Percentiles rank a stretch among this genome's conserved stretches.
These are phyloP conservation scores for Houttuynia cordata DNA, from an alignment of 164 flowering plant genomes.

Conservation along the genomic window DNA sequence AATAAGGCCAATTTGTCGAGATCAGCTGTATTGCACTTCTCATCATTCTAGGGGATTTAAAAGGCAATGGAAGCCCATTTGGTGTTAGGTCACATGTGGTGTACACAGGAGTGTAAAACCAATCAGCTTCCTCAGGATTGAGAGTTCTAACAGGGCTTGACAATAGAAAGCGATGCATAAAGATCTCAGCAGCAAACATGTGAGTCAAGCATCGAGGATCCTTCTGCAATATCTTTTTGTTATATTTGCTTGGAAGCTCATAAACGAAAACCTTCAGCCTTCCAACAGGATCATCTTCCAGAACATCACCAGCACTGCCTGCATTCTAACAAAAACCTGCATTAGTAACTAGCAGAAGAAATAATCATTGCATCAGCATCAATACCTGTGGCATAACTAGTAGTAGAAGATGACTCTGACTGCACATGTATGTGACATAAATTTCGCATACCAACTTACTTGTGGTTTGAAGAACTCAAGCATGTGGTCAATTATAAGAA, in stretches of 20 bases:
- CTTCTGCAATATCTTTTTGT: slow-evolving; percentile 79
- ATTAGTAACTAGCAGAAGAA: not conserved
- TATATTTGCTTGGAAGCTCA: slow-evolving; percentile 96
- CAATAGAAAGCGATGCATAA: slow-evolving; percentile 85
- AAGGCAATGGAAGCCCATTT: slow-evolving; percentile 88
- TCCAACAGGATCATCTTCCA: slow-evolving; percentile 96
- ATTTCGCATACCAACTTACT: too few relatives aligned
- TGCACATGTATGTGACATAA: too few relatives aligned
- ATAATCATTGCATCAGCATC: not conserved
- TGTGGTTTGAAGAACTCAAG: too few relatives aligned
- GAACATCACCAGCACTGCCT: slow-evolving; percentile 99
- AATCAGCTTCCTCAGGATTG: slow-evolving; percentile 94
- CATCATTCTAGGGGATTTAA: slow-evolving; percentile 97
- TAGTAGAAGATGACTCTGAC: too few relatives aligned
- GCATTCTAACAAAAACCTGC: not conserved
- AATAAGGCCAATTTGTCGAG: slow-evolving; percentile 90
- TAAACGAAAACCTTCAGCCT: slow-evolving; percentile 92
- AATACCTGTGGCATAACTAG: not conserved
- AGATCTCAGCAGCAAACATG: slow-evolving; percentile 98
- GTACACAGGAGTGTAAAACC: slow-evolving; percentile 95
- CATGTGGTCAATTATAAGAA: too few relatives aligned
- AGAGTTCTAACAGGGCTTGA: slow-evolving; percentile 87
- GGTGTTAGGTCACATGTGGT: slow-evolving; percentile 90
- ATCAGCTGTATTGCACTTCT: slow-evolving; percentile 93
- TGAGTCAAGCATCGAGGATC: slow-evolving; percentile 88